Conservation (phyloP, 805 yeast genomes). For the Candida nitratophila region DNA sequence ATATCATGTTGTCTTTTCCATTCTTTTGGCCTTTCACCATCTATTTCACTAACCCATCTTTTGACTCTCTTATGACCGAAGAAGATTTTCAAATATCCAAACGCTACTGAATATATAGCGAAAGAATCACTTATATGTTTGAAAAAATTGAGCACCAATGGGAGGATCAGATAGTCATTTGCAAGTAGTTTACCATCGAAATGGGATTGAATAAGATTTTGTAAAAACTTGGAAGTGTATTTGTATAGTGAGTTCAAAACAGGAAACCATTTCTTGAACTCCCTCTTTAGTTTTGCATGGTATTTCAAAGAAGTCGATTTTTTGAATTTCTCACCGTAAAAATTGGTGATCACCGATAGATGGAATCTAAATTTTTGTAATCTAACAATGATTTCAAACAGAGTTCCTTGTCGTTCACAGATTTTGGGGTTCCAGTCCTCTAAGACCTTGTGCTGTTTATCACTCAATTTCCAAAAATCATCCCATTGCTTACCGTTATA, state of each 20-base stretch:
- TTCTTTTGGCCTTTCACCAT: not conserved
- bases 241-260: constrained; percentile 17
- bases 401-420: constrained; percentile 20
- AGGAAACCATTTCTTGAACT: constrained; percentile 22
- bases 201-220: constrained; percentile 15
- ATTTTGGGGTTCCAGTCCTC: constrained; percentile 19
- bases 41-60: not conserved
- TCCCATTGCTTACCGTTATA: not conserved
- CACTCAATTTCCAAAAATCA: constrained; percentile 19
- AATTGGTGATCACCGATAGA: constrained; percentile 17
- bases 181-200: constrained; percentile 23
- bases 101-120: constrained; percentile 19
- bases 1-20: constrained; percentile 7
- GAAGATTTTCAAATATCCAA: constrained; percentile 21
- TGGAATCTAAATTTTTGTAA: constrained; percentile 20
- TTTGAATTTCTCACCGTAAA: constrained; percentile 21
- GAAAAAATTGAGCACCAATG: constrained; percentile 19
- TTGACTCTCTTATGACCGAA: constrained; percentile 6
- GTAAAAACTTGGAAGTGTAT: constrained; percentile 20
- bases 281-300: constrained; percentile 10
- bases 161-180: constrained; percentile 19
- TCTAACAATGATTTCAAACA: constrained; percentile 20
- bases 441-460: constrained; percentile 15
- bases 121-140: constrained; percentile 16
- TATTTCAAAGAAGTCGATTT: constrained; percentile 6